These are phyloP conservation scores for Xylaria bambusicola DNA, from an alignment of 495 filamentous ascomycete species.

Conservation along the genomic window DNA sequence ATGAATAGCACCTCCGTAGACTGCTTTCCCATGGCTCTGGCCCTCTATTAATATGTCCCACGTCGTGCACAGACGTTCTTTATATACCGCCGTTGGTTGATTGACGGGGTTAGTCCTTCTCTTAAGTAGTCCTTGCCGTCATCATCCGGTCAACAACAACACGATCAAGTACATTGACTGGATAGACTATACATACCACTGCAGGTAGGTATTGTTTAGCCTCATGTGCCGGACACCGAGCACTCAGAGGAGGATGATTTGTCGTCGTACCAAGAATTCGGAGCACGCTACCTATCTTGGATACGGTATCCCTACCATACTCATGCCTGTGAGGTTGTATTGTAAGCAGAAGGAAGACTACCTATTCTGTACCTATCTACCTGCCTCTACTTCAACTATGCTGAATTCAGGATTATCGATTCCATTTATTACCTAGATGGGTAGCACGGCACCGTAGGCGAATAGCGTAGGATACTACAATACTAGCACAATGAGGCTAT, in stretches of 20 bases:
- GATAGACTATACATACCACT: neutral
- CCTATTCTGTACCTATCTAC: no score
- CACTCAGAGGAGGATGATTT: neutral
- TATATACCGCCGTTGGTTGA: neutral
- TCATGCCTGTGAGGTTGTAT: no score
- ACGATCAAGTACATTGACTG: neutral
- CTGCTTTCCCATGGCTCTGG: neutral
- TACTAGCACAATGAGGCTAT: no score
- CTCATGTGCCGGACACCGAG: constrained; percentile 1
- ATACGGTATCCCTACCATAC: neutral
- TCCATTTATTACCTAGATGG: no score
- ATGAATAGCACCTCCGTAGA: neutral
- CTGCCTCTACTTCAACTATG: no score
- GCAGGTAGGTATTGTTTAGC: neutral
- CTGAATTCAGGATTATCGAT: no score
- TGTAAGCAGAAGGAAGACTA: no score
- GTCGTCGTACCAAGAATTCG: neutral
- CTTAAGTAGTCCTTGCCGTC: neutral
- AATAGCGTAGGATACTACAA: no score
- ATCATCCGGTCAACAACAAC: neutral
- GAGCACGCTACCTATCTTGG: neutral
- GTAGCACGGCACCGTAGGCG: no score
- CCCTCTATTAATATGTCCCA: constrained; percentile 14
- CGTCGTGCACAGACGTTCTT: constrained; percentile 5
- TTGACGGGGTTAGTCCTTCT: neutral